Base-by-base conservation (phyloP, 1,139 yeast species). In the Protomyces macrosporus region DNA sequence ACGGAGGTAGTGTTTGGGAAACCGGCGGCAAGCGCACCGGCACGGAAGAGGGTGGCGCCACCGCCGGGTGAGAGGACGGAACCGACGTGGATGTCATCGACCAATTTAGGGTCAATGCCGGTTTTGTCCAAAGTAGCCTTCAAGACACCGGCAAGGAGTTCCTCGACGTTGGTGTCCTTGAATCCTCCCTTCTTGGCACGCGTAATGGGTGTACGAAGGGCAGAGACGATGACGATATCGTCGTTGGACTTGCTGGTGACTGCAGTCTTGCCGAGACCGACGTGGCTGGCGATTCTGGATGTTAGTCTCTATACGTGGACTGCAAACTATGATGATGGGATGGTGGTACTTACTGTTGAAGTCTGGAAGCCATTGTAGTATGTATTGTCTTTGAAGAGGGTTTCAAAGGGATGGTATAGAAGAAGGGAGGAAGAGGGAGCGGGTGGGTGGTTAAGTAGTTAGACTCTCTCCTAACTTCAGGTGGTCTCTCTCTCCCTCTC, bases 131-230 rank as follows among this genome's bases (percentile, higher is more conserved):
- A 45, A 45, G 88, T 81, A 55, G 84, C 87, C 67, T 78, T 77
- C 68, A 90, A 77, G 67, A 90, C 84, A 70, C 82, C 83, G 70
- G 83, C 76, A 67, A 90, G 81, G 58, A 90, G 75, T 75, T 85
- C 93, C 71, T 87, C 95, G 32, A 90, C 81, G 60, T 85, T 81
- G 66, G 87, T 83, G 73, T 88, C 90, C 75, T 84, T 87, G 78
- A 89, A 87, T 16, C 81, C 78, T 66, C 97, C 97, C 75, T 83
- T 86, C 68, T 91, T 51, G 12, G 53, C 62, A 10, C 62, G 30
- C 6, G 96, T 84, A 69, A 88, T 79, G 53, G 97, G 95, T 6
- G 97, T 87, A 78, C 98, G 84, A 81, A 88, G 86, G 57, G 97
- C 96, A 59, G 84, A 88, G 56, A 88, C 88, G 67, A 90, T 84